These are phyloP conservation scores for Kluyveromyces starmeri DNA, from an alignment of 805 yeast species.

Conservation along the genomic window DNA sequence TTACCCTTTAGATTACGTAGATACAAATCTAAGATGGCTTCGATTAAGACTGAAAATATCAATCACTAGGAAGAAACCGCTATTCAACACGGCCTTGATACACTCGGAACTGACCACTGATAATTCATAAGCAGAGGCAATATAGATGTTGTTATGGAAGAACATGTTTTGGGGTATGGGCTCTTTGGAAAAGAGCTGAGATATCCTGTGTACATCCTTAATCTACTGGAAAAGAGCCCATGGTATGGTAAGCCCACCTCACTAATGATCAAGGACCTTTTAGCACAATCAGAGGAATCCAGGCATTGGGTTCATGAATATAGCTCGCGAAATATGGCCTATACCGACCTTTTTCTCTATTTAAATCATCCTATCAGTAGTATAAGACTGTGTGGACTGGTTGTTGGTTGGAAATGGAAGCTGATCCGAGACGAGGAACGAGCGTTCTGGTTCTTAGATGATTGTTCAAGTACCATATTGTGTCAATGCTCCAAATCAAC, in stretches of 20 bases:
- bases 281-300: constrained; percentile 11
- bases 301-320: constrained; percentile 18
- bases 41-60: no score
- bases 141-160: constrained; percentile 1
- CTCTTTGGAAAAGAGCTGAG: background rate
- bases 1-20: no score
- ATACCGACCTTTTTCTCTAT: constrained; percentile 25
- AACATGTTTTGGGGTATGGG: constrained; percentile 4
- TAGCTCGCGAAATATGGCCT: constrained; percentile 12
- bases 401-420: constrained; percentile 23
- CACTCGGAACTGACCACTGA: no score
- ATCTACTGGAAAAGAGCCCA: constrained; percentile 28
- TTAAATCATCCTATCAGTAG: constrained; percentile 36
- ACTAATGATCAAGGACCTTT: constrained; percentile 26
- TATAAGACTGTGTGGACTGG: constrained; percentile 31
- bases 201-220: constrained; percentile 14
- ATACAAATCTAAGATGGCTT: no score
- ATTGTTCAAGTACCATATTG: constrained; percentile 17
- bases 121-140: no score
- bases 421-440: constrained; percentile 12
- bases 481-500: constrained; percentile 22
- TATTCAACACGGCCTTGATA: no score
- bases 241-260: constrained; percentile 26
- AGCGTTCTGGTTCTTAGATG: constrained; percentile 19
- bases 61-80: no score